Base-by-base conservation (phyloP, 2,329 filamentous ascomycete species). In the Verticillium alfalfae region DNA sequence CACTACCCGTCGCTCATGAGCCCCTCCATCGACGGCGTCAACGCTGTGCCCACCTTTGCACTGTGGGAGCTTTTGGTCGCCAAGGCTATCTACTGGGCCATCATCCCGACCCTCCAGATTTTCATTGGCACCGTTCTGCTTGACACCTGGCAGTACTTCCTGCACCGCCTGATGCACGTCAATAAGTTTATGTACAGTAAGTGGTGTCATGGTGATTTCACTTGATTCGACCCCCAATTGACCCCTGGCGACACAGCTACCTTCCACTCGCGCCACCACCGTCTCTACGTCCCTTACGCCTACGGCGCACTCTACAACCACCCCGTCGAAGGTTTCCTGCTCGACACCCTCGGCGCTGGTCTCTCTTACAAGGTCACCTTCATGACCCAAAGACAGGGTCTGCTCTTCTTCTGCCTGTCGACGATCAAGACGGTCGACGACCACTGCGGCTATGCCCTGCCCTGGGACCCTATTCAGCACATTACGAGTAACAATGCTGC, bases 121-220 rank as follows among this genome's bases (percentile, higher is more conserved):
- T 78, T 85, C 62, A 70, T 91, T 58, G 95, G 88, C 31, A 84
- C 94, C 63, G 78, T 86, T 66, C 81, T 96, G 66, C 85, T 98
- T 68, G 95, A 99, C 77, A 95, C 93, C 55, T 99, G 95, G 95
- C 94, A 99, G 74, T 99, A 99, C 79, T 97, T 97, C 78, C 84
- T 94, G 70, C 95, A 99, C 77, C 92, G 95, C 45, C 85, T 90
- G 62, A 99, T 99, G 95, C 95, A 99, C 78, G 83, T 95, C 80
- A 97, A 98, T 80, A 93, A 91, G 76, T 98, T 92, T 91, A 84
- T 99, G 68, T 98, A 98, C 81, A 90, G 92, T 95, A 82, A 76
- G 90, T 84, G 62, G 45, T 18, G 86, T 89, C 67, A 82, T 88
- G 84, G 37, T 26, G 26, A 26, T 26, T 26, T 26, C 79, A 87